Conservation (phyloP, 352 stramenopile genomes). For the Thalassiosira ordinaria region DNA sequence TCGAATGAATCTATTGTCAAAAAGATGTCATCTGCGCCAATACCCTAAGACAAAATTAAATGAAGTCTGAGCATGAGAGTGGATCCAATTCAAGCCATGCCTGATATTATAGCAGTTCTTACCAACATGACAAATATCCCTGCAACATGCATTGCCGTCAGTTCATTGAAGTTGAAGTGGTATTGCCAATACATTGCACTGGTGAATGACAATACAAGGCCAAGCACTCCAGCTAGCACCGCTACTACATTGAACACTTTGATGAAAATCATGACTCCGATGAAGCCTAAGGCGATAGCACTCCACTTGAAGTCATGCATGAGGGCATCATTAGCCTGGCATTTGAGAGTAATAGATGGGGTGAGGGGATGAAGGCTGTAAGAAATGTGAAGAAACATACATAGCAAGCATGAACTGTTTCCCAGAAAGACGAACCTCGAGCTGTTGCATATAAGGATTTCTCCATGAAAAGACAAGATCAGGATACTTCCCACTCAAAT, state of each 20-base stretch:
- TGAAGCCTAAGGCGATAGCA: constrained; percentile 26
- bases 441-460: constrained; percentile 17
- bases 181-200: constrained; percentile 38
- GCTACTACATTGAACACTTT: constrained; percentile 38
- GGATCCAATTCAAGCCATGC: no score
- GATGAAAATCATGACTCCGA: constrained; percentile 41
- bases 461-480: constrained; percentile 33
- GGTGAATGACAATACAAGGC: constrained; percentile 37
- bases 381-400: no score
- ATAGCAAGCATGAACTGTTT: no score
- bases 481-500: constrained; percentile 21
- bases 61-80: no score
- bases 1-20: constrained; percentile 45
- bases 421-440: constrained; percentile 24
- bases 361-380: not conserved
- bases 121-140: constrained; percentile 48
- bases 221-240: constrained; percentile 24
- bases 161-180: constrained; percentile 38
- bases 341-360: not conserved
- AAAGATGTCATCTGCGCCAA: constrained; percentile 54
- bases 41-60: no score
- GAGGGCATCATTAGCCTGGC: constrained; percentile 28
- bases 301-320: constrained; percentile 31
- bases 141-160: constrained; percentile 45
- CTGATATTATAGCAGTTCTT: no score